Conservation (phyloP, 352 stramenopile genomes). For the Globisporangium nodosum region DNA sequence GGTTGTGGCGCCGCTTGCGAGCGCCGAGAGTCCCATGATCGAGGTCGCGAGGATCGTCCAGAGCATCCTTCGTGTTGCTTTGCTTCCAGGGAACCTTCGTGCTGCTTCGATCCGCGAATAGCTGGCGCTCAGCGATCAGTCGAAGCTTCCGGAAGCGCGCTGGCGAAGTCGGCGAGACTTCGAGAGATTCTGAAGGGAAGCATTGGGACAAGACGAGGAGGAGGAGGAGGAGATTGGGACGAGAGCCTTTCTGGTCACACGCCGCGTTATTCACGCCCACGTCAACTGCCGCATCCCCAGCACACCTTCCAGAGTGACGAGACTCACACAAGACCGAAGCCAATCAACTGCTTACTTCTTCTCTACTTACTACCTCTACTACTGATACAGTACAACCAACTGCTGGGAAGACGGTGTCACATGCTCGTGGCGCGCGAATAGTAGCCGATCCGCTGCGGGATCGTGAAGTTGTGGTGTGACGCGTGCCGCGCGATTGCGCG, state of each 20-base stretch:
- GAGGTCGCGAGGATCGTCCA: constrained; percentile 22
- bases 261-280: no score
- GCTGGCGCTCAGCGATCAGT: no score
- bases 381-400: neutral
- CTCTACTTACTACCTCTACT: neutral
- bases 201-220: no score
- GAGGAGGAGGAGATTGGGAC: no score
- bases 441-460: constrained; percentile 9
- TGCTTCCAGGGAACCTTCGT: no score
- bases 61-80: constrained; percentile 14
- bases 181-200: no score
- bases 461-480: constrained; percentile 10
- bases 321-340: neutral
- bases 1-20: constrained; percentile 13
- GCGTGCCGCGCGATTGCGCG: constrained; percentile 6
- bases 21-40: constrained; percentile 14
- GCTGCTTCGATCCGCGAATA: no score
- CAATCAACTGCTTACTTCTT: neutral
- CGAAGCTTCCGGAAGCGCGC: no score
- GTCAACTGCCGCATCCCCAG: no score
- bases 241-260: no score
- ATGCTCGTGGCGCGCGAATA: constrained; percentile 10
- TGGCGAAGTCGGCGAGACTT: no score
- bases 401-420: neutral
- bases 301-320: no score